phyloP scores from a whole-genome alignment of 1,139 yeast genomes.

The Suhomyces choctaworum region DNA sequence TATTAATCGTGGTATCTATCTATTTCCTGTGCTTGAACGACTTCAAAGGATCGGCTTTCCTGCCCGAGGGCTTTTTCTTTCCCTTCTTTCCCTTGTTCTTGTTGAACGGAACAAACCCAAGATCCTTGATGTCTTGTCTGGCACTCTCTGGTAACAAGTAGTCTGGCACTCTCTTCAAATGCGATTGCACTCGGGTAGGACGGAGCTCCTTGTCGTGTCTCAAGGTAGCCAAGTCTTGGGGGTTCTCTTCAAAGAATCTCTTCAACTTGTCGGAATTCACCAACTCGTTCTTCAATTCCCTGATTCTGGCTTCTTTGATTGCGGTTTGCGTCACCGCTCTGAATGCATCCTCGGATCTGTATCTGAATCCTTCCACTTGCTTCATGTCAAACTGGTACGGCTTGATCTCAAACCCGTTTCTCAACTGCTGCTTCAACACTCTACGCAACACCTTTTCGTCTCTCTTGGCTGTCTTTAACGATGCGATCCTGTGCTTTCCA shows the following conservation, averaged over 20 bases:
- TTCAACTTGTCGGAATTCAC: slow-evolving; percentile 86
- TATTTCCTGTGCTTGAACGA: slow-evolving; percentile 28
- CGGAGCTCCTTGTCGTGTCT: slow-evolving; percentile 92
- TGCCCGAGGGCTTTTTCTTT: slow-evolving; percentile 38
- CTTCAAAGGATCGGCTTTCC: slow-evolving; percentile 72
- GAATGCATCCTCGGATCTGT: slow-evolving; percentile 96
- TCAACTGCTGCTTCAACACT: slow-evolving; percentile 74
- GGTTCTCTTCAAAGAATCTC: slow-evolving; percentile 95
- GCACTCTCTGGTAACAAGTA: slow-evolving; percentile 85
- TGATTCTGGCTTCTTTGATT: slow-evolving; percentile 89
- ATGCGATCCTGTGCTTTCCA: slow-evolving; percentile 87
- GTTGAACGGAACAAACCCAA: slow-evolving; percentile 79
- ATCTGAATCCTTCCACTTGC: slow-evolving; percentile 94
- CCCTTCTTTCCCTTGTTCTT: slow-evolving; percentile 37
- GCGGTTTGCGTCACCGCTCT: slow-evolving; percentile 90
- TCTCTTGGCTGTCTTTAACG: slow-evolving; percentile 65
- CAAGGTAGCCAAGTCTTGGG: slow-evolving; percentile 86
- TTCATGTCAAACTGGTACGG: slow-evolving; percentile 92
- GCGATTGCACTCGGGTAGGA: slow-evolving; percentile 78
- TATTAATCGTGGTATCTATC: too few species aligned
- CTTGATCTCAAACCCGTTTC: slow-evolving; percentile 66
- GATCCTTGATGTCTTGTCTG: slow-evolving; percentile 54
- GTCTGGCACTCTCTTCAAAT: slow-evolving; percentile 89
- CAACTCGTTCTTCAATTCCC: slow-evolving; percentile 85
- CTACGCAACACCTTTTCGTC: slow-evolving; percentile 85